Percentiles rank a stretch among this genome's conserved stretches.
Evolutionary conservation across 2,329 filamentous ascomycete genomes (phyloP).

Genomic region (Penicillium sclerotigenum): DNA sequence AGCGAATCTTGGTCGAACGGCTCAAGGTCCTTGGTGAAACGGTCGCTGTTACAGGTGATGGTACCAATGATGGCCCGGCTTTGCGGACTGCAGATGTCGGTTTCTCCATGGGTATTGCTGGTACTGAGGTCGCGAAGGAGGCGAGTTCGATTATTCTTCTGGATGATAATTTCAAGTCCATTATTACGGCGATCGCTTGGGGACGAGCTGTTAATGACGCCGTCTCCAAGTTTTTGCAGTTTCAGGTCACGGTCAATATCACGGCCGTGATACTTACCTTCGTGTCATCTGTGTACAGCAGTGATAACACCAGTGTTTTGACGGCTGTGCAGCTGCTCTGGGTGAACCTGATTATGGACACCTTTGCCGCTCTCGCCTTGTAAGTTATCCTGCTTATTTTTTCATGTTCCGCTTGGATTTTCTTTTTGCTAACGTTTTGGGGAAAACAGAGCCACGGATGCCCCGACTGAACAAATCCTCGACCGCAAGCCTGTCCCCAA

Average conservation of each 20-base stretch:
- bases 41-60: slow-evolving; percentile 63
- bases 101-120: slow-evolving; percentile 66
- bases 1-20: slow-evolving; percentile 60
- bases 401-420: neutral
- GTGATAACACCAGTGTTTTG: slow-evolving; percentile 68
- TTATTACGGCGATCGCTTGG: slow-evolving; percentile 66
- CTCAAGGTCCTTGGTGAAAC: slow-evolving; percentile 63
- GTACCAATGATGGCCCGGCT: slow-evolving; percentile 65
- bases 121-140: slow-evolving; percentile 66
- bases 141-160: slow-evolving; percentile 66
- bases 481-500: slow-evolving; percentile 76
- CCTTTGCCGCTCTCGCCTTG: slow-evolving; percentile 81
- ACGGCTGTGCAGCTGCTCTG: slow-evolving; percentile 89
- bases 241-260: slow-evolving; percentile 76
- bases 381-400: slow-evolving; percentile 14
- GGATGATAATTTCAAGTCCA: slow-evolving; percentile 64
- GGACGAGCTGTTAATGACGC: slow-evolving; percentile 67
- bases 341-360: slow-evolving; percentile 98
- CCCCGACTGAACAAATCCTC: slow-evolving; percentile 76
- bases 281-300: slow-evolving; percentile 74
- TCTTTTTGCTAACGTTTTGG: slow-evolving; percentile 3
- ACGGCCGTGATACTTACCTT: slow-evolving; percentile 87
- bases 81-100: slow-evolving; percentile 65
- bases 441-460: slow-evolving; percentile 65
- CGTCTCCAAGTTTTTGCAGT: slow-evolving; percentile 65